Evolutionary conservation across 2,329 filamentous ascomycete genomes (phyloP), one percentile per base, ranked within the genome.

Genomic region (Alternaria atra): DNA sequence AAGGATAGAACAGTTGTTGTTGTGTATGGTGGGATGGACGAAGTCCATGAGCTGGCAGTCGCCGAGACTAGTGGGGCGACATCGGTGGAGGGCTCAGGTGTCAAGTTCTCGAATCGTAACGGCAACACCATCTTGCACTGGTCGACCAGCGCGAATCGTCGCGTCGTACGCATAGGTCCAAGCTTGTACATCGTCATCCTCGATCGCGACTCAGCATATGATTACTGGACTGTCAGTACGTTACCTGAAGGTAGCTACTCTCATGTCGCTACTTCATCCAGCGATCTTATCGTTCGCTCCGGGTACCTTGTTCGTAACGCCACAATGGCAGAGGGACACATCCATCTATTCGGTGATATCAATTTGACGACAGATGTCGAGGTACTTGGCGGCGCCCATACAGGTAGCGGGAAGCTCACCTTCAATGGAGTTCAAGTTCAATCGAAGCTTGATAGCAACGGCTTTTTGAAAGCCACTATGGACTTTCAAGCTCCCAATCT

Each of bases 261-360:
- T 10, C 66, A 69, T 29, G 48, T 66, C 10, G 52, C 56, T 7
- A 68, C 60, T 1, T 35, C 53, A 6, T 68, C 68, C 2, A 69
- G 66, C 2, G 66, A 69, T 29, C 56, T 90, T 10, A 86, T 91
- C 47, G 76, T 89, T 40, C 85, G 87, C 53, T 88, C 84, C 0
- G 85, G 86, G 3, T 90, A 91, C 67, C 82, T 91, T 0, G 69
- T 91, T 20, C 84, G 89, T 4, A 86, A 83, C 0, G 87, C 87
- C 0, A 80, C 81, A 1, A 72, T 89, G 1, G 67, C 84, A 4
- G 85, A 83, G 1, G 80, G 78, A 9, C 82, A 83, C 4, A 81
- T 94, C 6, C 80, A 84, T n/a, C 75, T 94, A 2, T 84, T 84
- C 3, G 91, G 89, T 3, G 91, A 94, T 68, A 84, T 93, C 66